Base-by-base conservation (phyloP, 768 basidiomycete genomes). In the Dentipellis sp. region DNA sequence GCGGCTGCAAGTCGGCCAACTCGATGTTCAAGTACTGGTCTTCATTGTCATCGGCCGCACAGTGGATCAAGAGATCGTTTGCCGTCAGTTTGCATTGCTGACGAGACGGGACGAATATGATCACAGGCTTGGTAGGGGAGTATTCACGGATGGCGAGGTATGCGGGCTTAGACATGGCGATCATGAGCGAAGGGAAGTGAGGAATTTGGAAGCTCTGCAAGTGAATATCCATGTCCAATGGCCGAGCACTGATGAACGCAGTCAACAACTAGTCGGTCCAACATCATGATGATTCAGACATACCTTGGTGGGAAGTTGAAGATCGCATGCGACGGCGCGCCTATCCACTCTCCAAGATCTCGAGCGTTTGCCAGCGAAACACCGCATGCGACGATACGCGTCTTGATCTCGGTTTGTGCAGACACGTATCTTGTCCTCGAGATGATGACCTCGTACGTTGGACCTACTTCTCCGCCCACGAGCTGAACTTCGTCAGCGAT, bases 171-270 rank as follows among this genome's bases (percentile, higher is more conserved):
- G 94, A 94, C 97, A 99, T 98, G 47, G 94, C 81, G 58, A 98
- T 92, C 95, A 99, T 98, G 42, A 99, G 75, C 0, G 94, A 97
- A 0, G 97, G 94, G 82, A 95, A 97, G 66, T 98, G 97, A n/a
- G 94, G 91, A 48, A 94, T 91, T 23, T 81, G 82, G 75, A 97
- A 99, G 42, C 90, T 93, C 65, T 99, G 97, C 8, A 99, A 74
- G 66, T 98, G 94, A 50, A 99, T 94, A 57, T 97, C 93, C 84
- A 99, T 89, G 61, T 97, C 94, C 10, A 97, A 73, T 2, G 95
- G 94, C n/a, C 95, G 91, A 14, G 94, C 93, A 62, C 92, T 92
- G 52, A 22, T 61, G 0, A 69, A 14, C 14, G 55, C 19, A 40
- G 22, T 56, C 23, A 48, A 36, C 35, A 45, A 21, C 39, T 50